These are phyloP conservation scores for Trichoderma gracile DNA, from an alignment of 2,329 filamentous ascomycete species.

Conservation along the genomic window DNA sequence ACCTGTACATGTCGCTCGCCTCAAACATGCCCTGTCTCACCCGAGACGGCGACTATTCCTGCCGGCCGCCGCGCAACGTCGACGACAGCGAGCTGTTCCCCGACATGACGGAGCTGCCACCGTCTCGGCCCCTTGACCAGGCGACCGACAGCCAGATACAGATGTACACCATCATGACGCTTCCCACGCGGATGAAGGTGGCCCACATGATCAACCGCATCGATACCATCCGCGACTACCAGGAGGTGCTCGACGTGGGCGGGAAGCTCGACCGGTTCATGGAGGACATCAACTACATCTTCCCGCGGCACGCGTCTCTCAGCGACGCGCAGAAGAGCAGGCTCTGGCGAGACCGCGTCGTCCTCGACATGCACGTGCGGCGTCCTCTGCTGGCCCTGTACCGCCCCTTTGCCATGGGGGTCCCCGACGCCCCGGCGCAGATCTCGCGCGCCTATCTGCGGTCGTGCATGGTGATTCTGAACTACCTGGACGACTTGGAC, in stretches of 20 bases:
- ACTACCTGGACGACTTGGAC: conserved; percentile 57
- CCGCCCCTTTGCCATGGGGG: conserved; percentile 56
- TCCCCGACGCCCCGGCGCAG: conserved; percentile 50
- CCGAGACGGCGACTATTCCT: conserved; percentile 56
- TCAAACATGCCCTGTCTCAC: conserved; percentile 54
- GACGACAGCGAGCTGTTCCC: conserved; percentile 53
- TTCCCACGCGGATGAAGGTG: conserved; percentile 52
- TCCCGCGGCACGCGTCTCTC: conserved; percentile 48
- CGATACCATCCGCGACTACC: conserved; percentile 54
- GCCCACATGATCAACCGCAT: conserved; percentile 53
- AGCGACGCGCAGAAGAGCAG: conserved; percentile 49
- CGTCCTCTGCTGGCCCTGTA: conserved; percentile 55
- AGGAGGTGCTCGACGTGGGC: conserved; percentile 55
- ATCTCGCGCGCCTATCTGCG: conserved; percentile 55
- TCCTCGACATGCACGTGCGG: conserved; percentile 57
- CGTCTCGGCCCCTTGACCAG: conserved; percentile 52
- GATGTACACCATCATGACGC: conserved; percentile 54
- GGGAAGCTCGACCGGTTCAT: conserved; percentile 55
- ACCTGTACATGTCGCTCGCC: conserved; percentile 55
- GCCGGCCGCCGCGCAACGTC: conserved; percentile 54
- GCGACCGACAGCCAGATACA: conserved; percentile 56
- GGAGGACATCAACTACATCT: conserved; percentile 56
- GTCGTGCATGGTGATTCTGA: conserved; percentile 57
- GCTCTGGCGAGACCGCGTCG: conserved; percentile 53
- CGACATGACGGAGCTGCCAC: conserved; percentile 51